Base-by-base conservation (phyloP, 352 stramenopile species). In the Detonula confervacea region DNA sequence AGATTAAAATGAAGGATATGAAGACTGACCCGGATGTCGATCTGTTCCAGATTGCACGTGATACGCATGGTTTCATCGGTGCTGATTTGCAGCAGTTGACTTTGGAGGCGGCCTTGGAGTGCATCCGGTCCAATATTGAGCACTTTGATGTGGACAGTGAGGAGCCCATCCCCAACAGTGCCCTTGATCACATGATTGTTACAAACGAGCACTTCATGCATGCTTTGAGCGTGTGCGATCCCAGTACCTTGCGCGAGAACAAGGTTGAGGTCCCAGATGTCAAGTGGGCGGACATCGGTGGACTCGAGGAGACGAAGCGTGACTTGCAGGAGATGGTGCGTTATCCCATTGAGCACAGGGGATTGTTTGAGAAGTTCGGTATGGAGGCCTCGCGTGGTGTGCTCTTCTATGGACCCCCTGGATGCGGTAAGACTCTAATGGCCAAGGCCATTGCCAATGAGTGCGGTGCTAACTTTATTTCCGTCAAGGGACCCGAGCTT, bases 91-190 rank as follows among this genome's bases (percentile, higher is more conserved):
- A 24, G 96, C 97, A 44, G 35, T n/a, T n/a, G n/a, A 7, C 91
- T 99, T 39, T 99, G 97, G 97, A 99, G 86, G 93, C 93, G 24
- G 97, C 97, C 35, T 96, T 99, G 90, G 96, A 99, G 90, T 99
- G 97, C 83, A 99, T 99, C 73, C 94, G 97, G 37, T 97, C 99
- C 87, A 99, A 99, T 94, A 99, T 99, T 97, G 97, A 99, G 87
- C 93, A 99, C 61, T 99, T 99, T 81, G 98, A 99, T 85, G 99
- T 99, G 86, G 98, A 99, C 77, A 97, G 99, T 65, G 97, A 99
- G 72, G 96, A 93, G 56, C 99, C 99, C 87, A 97, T 99, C 87
- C 97, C 97, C 1, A 97, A 99, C 85, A 98, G n/a, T n/a, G n/a
- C 99, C 60, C 92, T 99, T 72, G 96, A 99, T 87, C 96, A 95